Evolutionary conservation across 768 basidiomycete species (phyloP), one percentile per base, ranked within the genome.

Genomic region (Suillus ampliporus): DNA sequence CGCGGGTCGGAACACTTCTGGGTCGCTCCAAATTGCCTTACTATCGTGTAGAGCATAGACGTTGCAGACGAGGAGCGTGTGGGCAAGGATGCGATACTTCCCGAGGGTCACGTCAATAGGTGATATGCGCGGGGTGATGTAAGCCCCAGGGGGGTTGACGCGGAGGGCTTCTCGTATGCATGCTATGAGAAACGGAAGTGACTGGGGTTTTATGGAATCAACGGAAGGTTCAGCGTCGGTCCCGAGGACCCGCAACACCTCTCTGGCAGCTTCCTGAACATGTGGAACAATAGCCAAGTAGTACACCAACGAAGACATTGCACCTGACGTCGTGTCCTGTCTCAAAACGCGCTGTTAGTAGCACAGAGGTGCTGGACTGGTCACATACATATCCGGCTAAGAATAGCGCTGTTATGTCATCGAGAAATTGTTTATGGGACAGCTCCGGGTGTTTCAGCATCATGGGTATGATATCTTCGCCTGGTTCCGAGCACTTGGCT

Each of bases 101-200:
- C 37, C 48, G 44, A 64, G 51, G 40, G 41, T 34, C 4, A 52
- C 21, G 44, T 35, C 47, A 11, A 28, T 38, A 11, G 44, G 64
- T 26, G 31, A 31, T 31, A 31, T 31, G 31, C 31, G 31, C 31
- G 31, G 31, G 31, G 31, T 31, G 31, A 31, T 6, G 37, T 65
- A 62, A 23, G 64, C 56, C 38, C 63, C 66, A 21, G 69, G 66
- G 14, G 65, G 68, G 57, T 74, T 70, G 64, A 70, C 76, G 19
- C 78, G 77, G 19, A 81, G 62, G 4, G 79, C 67, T 67, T 80
- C 79, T 61, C 75, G 72, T 58, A 80, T 76, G 65, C 76, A 78
- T 7, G 79, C 79, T 56, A 68, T 66, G 28, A 58, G 44, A 31
- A 35, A 68, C 56, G 34, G 60, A 60, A 61, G 53, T 21, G 57